Evolutionary conservation across 305 asterid species (phyloP), one percentile per base, ranked within the genome.

Genomic region (Petunia hybrid): DNA sequence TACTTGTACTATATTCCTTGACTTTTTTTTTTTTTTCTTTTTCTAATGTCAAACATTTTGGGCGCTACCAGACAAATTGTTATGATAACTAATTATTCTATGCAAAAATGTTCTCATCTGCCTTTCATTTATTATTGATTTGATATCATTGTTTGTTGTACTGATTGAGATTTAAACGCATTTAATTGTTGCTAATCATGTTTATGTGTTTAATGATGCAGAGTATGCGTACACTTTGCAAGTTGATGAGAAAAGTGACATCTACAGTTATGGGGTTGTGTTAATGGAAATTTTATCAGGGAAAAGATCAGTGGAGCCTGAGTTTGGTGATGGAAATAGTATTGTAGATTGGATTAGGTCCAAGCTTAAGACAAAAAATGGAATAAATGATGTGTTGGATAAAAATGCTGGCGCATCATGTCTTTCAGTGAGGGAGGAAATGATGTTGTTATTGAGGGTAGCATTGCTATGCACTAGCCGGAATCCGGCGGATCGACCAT

Each of bases 221-320:
- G 99, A 95, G 80, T 95, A 95, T 79, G 99, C 98, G 1, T 93
- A 93, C 85, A 92, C 99, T 0, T 83, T 93, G 55, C 98, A 93
- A 83, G 99, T 95, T 0, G 99, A 95, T 6, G 99, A 92, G 86
- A 95, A 93, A 88, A 95, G 99, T 77, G 99, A 95, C 12, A 93
- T 95, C 8, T 95, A 95, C 82, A 93, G 99, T 82, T 95, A 84
- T 2, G 99, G 99, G 1, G 98, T 95, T n/a, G 93, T 95, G 81
- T 48, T 95, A 84, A 77, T 95, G 93, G 99, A 95, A 56, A 85
- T 93, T 6, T 73, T 95, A 75, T 89, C 97, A 0, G 98, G 99
- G 2, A 90, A 85, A 85, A 73, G 95, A 66, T 90, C 99, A 0
- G 93, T 95, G 12, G 96, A 90, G 0, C 12, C 97, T 0, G 98